Base-by-base conservation (phyloP, 768 basidiomycete species). In the Naganishia kalamii region DNA sequence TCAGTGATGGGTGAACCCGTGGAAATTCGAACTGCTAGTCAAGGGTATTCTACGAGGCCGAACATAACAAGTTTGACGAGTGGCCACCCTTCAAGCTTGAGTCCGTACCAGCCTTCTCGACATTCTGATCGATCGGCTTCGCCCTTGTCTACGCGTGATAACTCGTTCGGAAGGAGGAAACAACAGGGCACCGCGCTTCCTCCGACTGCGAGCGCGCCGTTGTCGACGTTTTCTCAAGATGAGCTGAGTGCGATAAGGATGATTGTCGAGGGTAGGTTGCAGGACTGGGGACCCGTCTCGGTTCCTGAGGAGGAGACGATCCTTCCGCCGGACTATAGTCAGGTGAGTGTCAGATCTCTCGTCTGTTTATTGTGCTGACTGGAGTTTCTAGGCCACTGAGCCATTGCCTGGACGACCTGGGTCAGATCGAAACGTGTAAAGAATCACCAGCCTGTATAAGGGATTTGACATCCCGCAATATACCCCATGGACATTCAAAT, bases 21-120 rank as follows among this genome's bases (percentile, higher is more conserved):
- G 23, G 54, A 57, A 33, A 57, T 57, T 41, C 33, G 54, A 2
- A 37, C 40, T 21, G 54, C 54, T 15, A 57, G 54, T 57, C 54
- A 57, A 40, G 54, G 21, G 1, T 52, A 35, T 35, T 52, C 51
- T 2, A 52, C 15, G 29, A 29, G 51, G 21, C 51, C 51, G 2
- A 32, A 32, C 15, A n/a, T 52, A 7, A 29, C 30, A n/a, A 52
- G 51, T 13, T n/a, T 35, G 33, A 10, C 29, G 13, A 52, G 30
- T 23, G 35, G 15, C 17, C 17, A 15, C 13, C 35, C 5, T 33
- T 25, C 33, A 13, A 40, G 21, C 5, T 44, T n/a, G 11, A 44
- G 11, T 44, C 43, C 8, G 19, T 44, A n/a, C 5, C 5, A 41
- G 21, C 54, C 30, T 32, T 52, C 51, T 29, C 32, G 35, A 52